Percentiles rank a stretch among this genome's conserved stretches.
Conservation (phyloP, 2,329 filamentous ascomycete genomes). For the Epichloe gansuensis region DNA sequence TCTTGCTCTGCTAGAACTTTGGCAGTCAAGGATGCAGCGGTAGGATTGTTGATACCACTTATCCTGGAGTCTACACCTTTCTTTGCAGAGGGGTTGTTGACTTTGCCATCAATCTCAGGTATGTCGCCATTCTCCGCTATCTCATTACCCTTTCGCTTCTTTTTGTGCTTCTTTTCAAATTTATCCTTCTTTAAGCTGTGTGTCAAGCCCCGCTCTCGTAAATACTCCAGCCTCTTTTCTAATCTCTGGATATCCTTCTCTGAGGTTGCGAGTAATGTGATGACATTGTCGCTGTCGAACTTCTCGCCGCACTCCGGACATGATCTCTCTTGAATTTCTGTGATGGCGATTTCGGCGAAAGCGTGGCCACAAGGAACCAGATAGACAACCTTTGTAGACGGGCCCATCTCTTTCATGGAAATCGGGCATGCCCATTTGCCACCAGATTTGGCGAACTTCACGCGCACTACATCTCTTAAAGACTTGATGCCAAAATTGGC, state of each 20-base stretch:
- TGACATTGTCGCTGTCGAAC: slow-evolving; percentile 62
- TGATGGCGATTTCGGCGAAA: slow-evolving; percentile 76
- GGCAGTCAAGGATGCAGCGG: slow-evolving; percentile 73
- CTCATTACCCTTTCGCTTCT: slow-evolving; percentile 45
- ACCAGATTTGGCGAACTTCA: slow-evolving; percentile 48
- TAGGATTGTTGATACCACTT: slow-evolving; percentile 71
- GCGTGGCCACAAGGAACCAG: slow-evolving; percentile 91
- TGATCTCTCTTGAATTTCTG: slow-evolving; percentile 53
- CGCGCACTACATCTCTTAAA: slow-evolving; percentile 73
- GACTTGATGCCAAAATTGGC: slow-evolving; percentile 54
- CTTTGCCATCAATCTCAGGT: slow-evolving; percentile 39
- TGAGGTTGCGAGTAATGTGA: slow-evolving; percentile 65
- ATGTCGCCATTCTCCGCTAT: slow-evolving; percentile 18
- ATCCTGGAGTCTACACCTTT: slow-evolving; percentile 22
- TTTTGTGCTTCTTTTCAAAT: slow-evolving; percentile 43
- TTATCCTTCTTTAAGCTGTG: slow-evolving; percentile 82
- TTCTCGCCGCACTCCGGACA: slow-evolving; percentile 63
- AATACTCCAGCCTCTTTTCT: slow-evolving; percentile 49
- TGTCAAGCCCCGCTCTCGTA: slow-evolving; percentile 60
- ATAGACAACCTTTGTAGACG: slow-evolving; percentile 69
- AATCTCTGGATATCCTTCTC: slow-evolving; percentile 59
- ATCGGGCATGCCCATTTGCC: slow-evolving; percentile 73
- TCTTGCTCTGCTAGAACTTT: slow-evolving; percentile 82
- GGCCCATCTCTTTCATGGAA: slow-evolving; percentile 74
- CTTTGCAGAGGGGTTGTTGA: slow-evolving; percentile 15